phyloP scores from a whole-genome alignment of 2,329 filamentous ascomycete species.

The Tolypocladium nubicola region DNA sequence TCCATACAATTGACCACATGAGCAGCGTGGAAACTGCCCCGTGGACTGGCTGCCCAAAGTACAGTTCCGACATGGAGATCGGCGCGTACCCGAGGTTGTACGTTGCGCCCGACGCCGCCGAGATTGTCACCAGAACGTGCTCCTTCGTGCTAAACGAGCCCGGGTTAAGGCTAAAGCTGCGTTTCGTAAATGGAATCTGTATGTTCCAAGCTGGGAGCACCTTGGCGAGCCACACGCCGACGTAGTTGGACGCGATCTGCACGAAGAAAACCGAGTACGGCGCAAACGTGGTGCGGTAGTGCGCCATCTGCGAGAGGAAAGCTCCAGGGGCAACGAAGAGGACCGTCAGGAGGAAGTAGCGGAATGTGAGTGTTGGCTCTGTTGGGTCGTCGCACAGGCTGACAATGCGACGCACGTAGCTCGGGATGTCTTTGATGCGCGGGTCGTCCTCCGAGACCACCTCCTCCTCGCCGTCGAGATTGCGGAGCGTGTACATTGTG shows the following conservation, averaged over 20 bases:
- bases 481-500: conserved; percentile 8
- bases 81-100: conserved; percentile 40
- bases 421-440: conserved; percentile 40
- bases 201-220: conserved; percentile 36
- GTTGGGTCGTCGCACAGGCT: conserved; percentile 45
- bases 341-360: conserved; percentile 44
- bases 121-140: conserved; percentile 45
- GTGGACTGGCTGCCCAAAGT: conserved; percentile 41
- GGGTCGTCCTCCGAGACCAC: conserved; percentile 34
- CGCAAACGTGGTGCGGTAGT: conserved; percentile 45
- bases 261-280: conserved; percentile 53
- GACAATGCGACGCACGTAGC: conserved; percentile 40
- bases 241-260: conserved; percentile 45
- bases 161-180: conserved; percentile 42
- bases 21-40: conserved; percentile 46
- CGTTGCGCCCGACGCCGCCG: conserved; percentile 40
- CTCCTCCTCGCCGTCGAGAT: conserved; percentile 13
- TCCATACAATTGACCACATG: conserved; percentile 47
- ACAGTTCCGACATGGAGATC: conserved; percentile 44
- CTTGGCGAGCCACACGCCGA: conserved; percentile 40
- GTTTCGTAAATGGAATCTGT: conserved; percentile 33
- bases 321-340: conserved; percentile 47
- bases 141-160: conserved; percentile 48
- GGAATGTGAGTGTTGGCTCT: conserved; percentile 46
- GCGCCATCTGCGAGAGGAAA: conserved; percentile 44